Evolutionary conservation across 2,329 filamentous ascomycete species (phyloP).

Genomic region (Diaporthe caulivora): DNA sequence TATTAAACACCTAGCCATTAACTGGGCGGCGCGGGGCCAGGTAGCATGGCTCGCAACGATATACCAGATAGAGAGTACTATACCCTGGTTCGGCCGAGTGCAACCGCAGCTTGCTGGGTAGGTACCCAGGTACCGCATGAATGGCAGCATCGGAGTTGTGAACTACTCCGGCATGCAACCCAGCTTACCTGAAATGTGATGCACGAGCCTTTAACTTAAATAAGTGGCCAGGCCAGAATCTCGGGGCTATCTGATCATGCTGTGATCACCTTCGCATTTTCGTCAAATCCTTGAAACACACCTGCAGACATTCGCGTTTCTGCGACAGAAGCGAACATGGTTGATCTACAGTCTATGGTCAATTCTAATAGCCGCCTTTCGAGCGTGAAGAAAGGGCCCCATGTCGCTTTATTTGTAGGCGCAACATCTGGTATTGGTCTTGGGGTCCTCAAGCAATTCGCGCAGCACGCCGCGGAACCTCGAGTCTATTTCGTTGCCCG

Average conservation of each 20-base stretch:
- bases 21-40: no score
- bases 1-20: neutral
- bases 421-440: constrained; percentile 29
- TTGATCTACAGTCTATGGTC: constrained; percentile 20
- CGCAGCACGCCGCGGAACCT: constrained; percentile 20
- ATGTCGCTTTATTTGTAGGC: constrained; percentile 25
- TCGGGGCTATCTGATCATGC: neutral
- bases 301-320: constrained; percentile 1
- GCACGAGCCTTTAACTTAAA: constrained; percentile 3
- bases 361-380: constrained; percentile 22
- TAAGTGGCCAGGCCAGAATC: neutral
- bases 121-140: neutral
- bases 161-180: constrained; percentile 9
- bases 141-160: neutral
- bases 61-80: neutral
- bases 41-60: neutral
- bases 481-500: constrained; percentile 29
- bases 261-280: neutral
- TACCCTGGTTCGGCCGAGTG: constrained; percentile 11
- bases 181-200: neutral
- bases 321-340: constrained; percentile 4
- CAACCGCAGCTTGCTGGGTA: neutral
- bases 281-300: neutral
- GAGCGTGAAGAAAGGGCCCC: constrained; percentile 18
- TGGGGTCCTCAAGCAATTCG: constrained; percentile 26